Evolutionary conservation across 345 rosid genomes (phyloP).

Genomic region (Xanthoceras sorbifolium): DNA sequence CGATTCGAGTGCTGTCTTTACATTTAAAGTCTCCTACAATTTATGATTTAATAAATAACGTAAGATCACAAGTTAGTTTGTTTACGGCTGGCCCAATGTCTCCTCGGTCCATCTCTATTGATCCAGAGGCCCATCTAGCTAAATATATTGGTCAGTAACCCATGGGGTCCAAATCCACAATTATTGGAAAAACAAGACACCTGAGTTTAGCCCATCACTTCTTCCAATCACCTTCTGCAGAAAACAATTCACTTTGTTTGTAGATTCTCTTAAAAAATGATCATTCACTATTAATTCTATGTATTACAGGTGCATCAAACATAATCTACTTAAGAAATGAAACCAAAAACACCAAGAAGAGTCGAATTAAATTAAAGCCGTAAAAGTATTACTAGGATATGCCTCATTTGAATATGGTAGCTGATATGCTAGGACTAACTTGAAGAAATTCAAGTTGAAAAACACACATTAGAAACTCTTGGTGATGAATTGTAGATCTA

Average conservation of each 20-base stretch:
- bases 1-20: neutral
- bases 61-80: too few relatives aligned
- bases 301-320: neutral
- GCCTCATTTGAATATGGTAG: neutral
- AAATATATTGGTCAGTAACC: too few relatives aligned
- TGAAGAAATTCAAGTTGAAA: neutral
- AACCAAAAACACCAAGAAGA: neutral
- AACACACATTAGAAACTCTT: neutral
- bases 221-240: too few relatives aligned
- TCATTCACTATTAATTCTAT: neutral
- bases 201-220: neutral
- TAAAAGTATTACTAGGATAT: neutral
- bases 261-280: neutral
- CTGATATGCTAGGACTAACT: neutral
- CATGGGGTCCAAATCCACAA: too few relatives aligned
- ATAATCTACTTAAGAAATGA: neutral
- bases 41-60: too few relatives aligned
- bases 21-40: too few relatives aligned
- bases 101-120: too few relatives aligned
- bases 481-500: conserved; percentile 14
- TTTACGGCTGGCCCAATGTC: too few relatives aligned
- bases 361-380: neutral
- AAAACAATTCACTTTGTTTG: neutral
- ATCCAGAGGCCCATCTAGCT: too few relatives aligned
- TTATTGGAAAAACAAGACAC: too few relatives aligned